These are phyloP conservation scores for Fraxinus platypoda DNA, from an alignment of 305 asterid species.

Conservation along the genomic window DNA sequence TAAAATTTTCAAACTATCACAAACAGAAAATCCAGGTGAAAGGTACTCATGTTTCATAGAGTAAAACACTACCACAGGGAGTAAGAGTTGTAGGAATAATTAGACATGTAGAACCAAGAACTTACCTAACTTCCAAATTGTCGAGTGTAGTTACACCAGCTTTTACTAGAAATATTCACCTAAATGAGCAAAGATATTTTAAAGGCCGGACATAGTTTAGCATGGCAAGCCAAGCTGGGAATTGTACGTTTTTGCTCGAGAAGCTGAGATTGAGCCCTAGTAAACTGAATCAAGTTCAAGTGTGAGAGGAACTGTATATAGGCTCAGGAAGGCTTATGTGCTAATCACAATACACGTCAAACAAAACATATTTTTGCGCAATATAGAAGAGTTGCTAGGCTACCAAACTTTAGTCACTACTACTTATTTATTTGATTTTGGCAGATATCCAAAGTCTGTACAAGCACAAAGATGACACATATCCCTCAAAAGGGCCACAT, in stretches of 20 bases:
- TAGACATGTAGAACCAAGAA: not conserved
- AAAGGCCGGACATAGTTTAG: not conserved
- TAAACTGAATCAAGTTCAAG: not conserved
- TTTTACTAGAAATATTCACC: not conserved
- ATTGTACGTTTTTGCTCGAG: not conserved
- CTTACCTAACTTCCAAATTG: not conserved
- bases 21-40: not conserved
- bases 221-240: not conserved
- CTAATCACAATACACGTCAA: not conserved
- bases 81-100: not conserved
- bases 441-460: not conserved
- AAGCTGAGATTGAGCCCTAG: not conserved
- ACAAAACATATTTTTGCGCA: not conserved
- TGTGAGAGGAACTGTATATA: not conserved
- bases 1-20: not conserved
- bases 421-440: not conserved
- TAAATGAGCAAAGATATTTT: not conserved
- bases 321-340: not conserved
- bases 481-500: not conserved
- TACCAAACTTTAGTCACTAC: not conserved
- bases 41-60: not conserved
- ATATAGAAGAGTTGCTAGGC: slow-evolving; percentile 1
- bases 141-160: not conserved
- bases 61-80: not conserved
- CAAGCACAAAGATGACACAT: not conserved